A percentile compares a stretch with the other conserved stretches of the same genome.
These are phyloP conservation scores for Hypoxylon sp. DNA, from an alignment of 2,329 filamentous ascomycete genomes.

Conservation along the genomic window DNA sequence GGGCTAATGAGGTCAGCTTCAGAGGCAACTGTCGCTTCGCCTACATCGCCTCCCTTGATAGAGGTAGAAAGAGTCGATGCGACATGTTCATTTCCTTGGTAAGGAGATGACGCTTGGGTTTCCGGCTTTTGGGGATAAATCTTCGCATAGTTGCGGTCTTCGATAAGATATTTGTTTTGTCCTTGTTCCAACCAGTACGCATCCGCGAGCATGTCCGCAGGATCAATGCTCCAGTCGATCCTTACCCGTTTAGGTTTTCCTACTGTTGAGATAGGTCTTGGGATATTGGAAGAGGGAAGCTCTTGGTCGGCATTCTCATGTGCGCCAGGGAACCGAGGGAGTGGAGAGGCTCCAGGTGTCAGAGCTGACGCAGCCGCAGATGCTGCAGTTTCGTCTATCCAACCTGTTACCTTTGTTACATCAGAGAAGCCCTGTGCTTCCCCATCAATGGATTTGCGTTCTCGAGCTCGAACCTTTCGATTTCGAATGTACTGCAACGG, in stretches of 20 bases:
- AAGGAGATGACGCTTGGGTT: conserved; percentile 31
- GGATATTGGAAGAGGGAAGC: conserved; percentile 55
- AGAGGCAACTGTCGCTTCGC: conserved; percentile 24
- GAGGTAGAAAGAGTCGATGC: conserved; percentile 26
- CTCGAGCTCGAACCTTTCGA: conserved; percentile 84
- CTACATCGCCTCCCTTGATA: conserved; percentile 36
- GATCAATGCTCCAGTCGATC: conserved; percentile 87
- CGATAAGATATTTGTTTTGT: conserved; percentile 83
- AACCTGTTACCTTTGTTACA: conserved; percentile 77
- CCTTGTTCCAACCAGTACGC: conserved; percentile 90
- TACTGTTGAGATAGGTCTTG: conserved; percentile 59
- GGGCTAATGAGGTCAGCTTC: conserved; percentile 39
- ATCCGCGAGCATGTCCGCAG: conserved; percentile 90
- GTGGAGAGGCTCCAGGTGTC: conserved; percentile 54
- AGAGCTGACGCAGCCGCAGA: conserved; percentile 59
- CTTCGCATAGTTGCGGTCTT: conserved; percentile 81
- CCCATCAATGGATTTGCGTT: conserved; percentile 80
- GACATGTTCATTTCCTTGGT: conserved; percentile 41
- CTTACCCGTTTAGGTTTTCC: conserved; percentile 79
- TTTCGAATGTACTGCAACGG: conserved; percentile 94
- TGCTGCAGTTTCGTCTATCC: conserved; percentile 79
- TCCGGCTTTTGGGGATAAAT: conserved; percentile 69
- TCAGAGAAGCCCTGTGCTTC: conserved; percentile 84
- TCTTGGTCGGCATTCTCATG: conserved; percentile 62
- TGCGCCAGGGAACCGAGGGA: conserved; percentile 65